Evolutionary conservation across 2,329 filamentous ascomycete genomes (phyloP), one percentile per base, ranked within the genome.

Genomic region (Aspergillus intermedius): DNA sequence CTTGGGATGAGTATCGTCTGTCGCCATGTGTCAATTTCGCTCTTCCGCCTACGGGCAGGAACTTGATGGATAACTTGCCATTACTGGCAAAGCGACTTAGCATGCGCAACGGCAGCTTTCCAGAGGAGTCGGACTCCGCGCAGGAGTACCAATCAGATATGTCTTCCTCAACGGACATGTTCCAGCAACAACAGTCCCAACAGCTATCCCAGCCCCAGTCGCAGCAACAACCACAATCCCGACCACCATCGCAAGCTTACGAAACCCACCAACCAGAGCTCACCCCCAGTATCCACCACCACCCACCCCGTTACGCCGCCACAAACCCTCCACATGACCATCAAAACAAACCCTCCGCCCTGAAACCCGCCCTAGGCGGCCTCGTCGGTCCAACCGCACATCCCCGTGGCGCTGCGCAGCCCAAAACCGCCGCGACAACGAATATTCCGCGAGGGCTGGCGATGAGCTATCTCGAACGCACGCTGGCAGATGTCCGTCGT

Each of bases 1-100:
- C 83, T 46, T 97, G 91, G 91, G 80, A 86, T 47, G 84, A 87
- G 53, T 83, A 88, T 65, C 79, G 82, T 25, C 76, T 88, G 7
- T 91, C 87, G 2, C 91, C 91, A 0, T 93, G 87, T 62, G 80
- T 94, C 39, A 77, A 71, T n/a, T 77, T 82, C 0, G 74, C 84
- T 2, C 69, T 90, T 0, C 86, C 86, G 1, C 74, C 84, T 0
- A 77, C 59, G 57, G 70, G 51, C 22, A 55, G 53, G 13, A 61
- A 53, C 46, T 54, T 68, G 13, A 64, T 64, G 35, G 65, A 67
- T 41, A 61, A 56, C 42, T 61, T 74, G 3, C 71, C 71, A 8
- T 62, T 73, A 35, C 59, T 69, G 34, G 57, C 61, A 19, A 70
- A 71, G 49, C 63, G 67, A 44, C 62, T 72, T 43, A 71, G 69